Conservation (phyloP, 164 flowering plant species). For the Chimonanthus praecox region DNA sequence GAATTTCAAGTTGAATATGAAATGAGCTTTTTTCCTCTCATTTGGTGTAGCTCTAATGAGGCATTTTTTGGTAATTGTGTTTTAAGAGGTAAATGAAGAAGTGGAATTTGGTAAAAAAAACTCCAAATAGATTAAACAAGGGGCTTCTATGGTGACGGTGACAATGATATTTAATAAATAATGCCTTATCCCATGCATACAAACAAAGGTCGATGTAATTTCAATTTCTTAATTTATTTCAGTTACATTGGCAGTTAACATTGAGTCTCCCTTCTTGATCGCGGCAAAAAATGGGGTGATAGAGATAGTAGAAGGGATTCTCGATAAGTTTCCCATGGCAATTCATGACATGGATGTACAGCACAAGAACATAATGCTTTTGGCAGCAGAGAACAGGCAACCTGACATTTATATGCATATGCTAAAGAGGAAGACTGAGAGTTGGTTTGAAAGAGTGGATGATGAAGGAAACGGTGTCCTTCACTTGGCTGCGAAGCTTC, state of each 20-base stretch:
- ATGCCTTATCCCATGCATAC: not conserved
- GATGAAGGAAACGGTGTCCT: conserved; percentile 29
- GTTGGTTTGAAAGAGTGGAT: conserved; percentile 24
- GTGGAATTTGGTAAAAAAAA: too few relatives aligned
- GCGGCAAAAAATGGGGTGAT: conserved; percentile 34
- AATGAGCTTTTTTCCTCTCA: too few relatives aligned
- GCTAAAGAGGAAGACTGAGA: conserved; percentile 16
- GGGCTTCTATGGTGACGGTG: not conserved
- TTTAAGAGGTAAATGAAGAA: too few relatives aligned
- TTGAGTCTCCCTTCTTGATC: conserved; percentile 27
- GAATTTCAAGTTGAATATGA: too few relatives aligned
- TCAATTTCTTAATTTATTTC: too few relatives aligned
- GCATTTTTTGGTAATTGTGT: too few relatives aligned
- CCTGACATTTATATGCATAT: conserved; percentile 19
- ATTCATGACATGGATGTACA: conserved; percentile 26
- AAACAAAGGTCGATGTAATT: not conserved
- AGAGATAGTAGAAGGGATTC: conserved; percentile 32
- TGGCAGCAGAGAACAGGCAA: conserved; percentile 41
- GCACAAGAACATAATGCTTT: conserved; percentile 25
- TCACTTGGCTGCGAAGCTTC: conserved; percentile 32
- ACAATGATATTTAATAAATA: not conserved
- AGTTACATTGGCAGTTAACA: not conserved
- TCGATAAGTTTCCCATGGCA: conserved; percentile 26
- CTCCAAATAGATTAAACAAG: not conserved
- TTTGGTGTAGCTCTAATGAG: too few relatives aligned